These are phyloP conservation scores for Mortierella sp. DNA, from an alignment of 371 early-diverging fungal species.

Conservation along the genomic window DNA sequence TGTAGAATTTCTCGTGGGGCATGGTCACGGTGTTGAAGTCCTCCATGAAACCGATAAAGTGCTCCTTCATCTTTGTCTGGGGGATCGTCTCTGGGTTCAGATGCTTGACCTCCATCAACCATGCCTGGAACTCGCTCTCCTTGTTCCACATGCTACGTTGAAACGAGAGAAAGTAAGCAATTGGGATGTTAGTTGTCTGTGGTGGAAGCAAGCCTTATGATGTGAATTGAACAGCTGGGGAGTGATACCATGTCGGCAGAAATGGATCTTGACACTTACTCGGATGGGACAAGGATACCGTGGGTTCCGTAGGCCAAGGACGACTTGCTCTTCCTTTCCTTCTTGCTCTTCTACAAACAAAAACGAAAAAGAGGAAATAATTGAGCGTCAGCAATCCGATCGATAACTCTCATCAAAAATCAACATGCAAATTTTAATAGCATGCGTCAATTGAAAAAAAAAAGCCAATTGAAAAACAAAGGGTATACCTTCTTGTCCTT, in stretches of 20 bases:
- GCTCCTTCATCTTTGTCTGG: slow-evolving; percentile 68
- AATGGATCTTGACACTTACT: slow-evolving; percentile 27
- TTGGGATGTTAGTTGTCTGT: too few relatives aligned
- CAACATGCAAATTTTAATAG: background rate
- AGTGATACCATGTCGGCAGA: background rate
- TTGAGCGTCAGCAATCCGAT: background rate
- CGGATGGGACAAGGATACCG: slow-evolving; percentile 48
- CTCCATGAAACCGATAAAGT: slow-evolving; percentile 81
- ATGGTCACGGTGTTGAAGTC: slow-evolving; percentile 84
- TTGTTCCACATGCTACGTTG: slow-evolving; percentile 59
- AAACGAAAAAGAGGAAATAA: background rate
- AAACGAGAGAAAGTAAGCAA: background rate
- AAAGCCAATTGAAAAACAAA: too few relatives aligned
- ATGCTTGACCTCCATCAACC: slow-evolving; percentile 81
- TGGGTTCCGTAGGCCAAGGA: slow-evolving; percentile 45
- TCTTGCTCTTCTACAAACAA: slow-evolving; percentile 46
- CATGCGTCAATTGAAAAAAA: too few relatives aligned
- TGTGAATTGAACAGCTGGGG: too few relatives aligned
- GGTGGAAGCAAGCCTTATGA: too few relatives aligned
- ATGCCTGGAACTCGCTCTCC: slow-evolving; percentile 76
- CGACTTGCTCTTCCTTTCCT: slow-evolving; percentile 32
- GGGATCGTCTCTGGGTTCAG: slow-evolving; percentile 69
- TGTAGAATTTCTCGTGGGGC: slow-evolving; percentile 73
- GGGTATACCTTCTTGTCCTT: slow-evolving; percentile 45
- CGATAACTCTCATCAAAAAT: background rate